These are phyloP conservation scores for Verruconis gallopava DNA, from an alignment of 2,329 filamentous ascomycete species.

Conservation along the genomic window DNA sequence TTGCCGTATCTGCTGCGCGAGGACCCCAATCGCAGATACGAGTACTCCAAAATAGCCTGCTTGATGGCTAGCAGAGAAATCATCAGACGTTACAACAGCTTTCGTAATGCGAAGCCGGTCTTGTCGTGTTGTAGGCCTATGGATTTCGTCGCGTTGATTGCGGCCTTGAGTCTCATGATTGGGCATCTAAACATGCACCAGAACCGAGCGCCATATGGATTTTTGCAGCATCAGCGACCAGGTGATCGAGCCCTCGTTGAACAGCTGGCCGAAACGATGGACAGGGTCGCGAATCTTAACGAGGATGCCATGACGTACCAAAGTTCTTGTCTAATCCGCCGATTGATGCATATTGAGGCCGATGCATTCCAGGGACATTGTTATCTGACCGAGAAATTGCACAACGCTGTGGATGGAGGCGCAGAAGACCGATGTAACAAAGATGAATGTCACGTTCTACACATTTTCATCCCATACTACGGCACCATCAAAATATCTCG, in stretches of 20 bases:
- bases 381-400: background rate
- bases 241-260: constrained; percentile 30
- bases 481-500: constrained; percentile 18
- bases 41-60: constrained; percentile 25
- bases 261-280: constrained; percentile 24
- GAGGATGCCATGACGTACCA: constrained; percentile 5
- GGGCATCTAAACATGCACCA: constrained; percentile 22
- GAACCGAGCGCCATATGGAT: constrained; percentile 14
- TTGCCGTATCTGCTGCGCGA: constrained; percentile 26
- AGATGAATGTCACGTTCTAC: constrained; percentile 3
- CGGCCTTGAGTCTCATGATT: constrained; percentile 26
- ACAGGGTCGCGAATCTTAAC: constrained; percentile 10
- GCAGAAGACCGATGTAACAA: background rate
- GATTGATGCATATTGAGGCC: constrained; percentile 9
- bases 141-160: constrained; percentile 28
- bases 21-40: constrained; percentile 19
- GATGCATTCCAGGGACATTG: constrained; percentile 6
- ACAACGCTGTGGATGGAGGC: background rate
- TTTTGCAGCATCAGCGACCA: constrained; percentile 27
- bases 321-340: constrained; percentile 5
- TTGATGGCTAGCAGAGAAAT: constrained; percentile 28
- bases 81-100: constrained; percentile 23
- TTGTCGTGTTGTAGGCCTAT: constrained; percentile 22
- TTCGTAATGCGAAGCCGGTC: constrained; percentile 20
- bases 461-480: constrained; percentile 31